Base-by-base conservation (phyloP, 2,329 filamentous ascomycete genomes). In the Colletotrichum lentis region DNA sequence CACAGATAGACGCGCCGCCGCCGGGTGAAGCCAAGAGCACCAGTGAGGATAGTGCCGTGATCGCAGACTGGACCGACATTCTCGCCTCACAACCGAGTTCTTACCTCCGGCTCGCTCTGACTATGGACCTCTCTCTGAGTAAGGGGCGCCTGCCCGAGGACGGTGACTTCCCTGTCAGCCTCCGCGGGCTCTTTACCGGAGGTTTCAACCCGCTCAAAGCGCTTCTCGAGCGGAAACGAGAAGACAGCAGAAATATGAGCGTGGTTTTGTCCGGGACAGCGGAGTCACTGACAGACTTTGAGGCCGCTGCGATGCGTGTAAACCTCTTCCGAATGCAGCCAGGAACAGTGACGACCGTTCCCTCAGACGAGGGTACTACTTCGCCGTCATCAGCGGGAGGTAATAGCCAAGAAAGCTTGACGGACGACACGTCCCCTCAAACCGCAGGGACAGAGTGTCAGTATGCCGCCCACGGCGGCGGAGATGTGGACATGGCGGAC, bases 21-120 rank as follows among this genome's bases (percentile, higher is more conserved):
- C 50, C 62, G 1, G 68, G 69, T 5, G 66, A 62, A 5, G 18
- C 62, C 0, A 41, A 37, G 6, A 49, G 24, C 5, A 27, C 58
- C 67, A 7, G 72, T 73, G 18, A 67, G 31, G 20, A 72, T 56
- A 61, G 62, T 18, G 64, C 72, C 27, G 70, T 74, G 5, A 77
- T 80, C 53, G 75, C 76, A 4, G 79, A 80, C 64, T 82, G 80
- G 80, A 80, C 79, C 1, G 80, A 81, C 41, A 80, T 81, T 6
- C 73, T 82, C 14, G 78, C 79, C 8, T 76, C 75, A 0, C 77
- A 81, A 39, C 80, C 80, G 0, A 76, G 76, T 10, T 77, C 76
- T 7, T 82, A 82, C 63, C 74, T 82, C 11, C 78, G 80, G 2
- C 74, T 83, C 5, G 80, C 81, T 5, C 75, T 83, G 73, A 79